Base-by-base conservation (phyloP, 2,329 filamentous ascomycete species). In the Trichophyton benhamiae region DNA sequence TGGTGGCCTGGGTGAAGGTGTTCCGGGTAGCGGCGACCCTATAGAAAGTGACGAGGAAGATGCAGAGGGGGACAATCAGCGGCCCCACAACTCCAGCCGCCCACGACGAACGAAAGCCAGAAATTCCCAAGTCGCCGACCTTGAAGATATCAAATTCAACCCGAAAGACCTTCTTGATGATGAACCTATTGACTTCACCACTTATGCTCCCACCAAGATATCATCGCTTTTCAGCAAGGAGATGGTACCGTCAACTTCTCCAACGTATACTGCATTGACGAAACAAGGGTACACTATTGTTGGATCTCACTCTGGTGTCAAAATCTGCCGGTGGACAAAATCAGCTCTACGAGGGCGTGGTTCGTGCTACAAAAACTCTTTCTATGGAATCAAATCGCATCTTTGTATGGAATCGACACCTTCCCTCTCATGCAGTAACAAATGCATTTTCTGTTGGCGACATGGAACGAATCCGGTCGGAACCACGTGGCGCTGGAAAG, bases 301-400 rank as follows among this genome's bases (percentile, higher is more conserved):
- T 42, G 94, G 94, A 60, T 92, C 89, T 0, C 94, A 97, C 76
- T 95, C 90, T 0, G 92, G 92, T 33, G 92, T 97, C 66, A 97
- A 97, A 75, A 96, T 96, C 68, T 99, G 92, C 72, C 89, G 94
- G 36, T 99, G 92, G 92, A 97, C 94, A 8, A 99, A 99, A 76
- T 96, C 91, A 1, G 92, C 92, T 8, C 84, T 97, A 0, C 88
- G 92, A 44, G 92, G 92, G 11, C 87, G 92, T 46, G 94, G 92
- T 3, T 95, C 89, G 25, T 99, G 92, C 78, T 99, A 99, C 81
- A 97, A 99, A 71, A 96, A 85, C 75, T 95, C 89, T 0, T 95
- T 99, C 74, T 99, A 99, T 74, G 92, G 92, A 57, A 99, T 99
- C 73, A 84, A 88, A 66, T 96, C 91, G 0, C 94, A 99, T 71